A percentile compares a stretch with the other conserved stretches of the same genome.
Evolutionary conservation across 2,329 filamentous ascomycete species (phyloP).

Genomic region (Ascochyta koolunga): DNA sequence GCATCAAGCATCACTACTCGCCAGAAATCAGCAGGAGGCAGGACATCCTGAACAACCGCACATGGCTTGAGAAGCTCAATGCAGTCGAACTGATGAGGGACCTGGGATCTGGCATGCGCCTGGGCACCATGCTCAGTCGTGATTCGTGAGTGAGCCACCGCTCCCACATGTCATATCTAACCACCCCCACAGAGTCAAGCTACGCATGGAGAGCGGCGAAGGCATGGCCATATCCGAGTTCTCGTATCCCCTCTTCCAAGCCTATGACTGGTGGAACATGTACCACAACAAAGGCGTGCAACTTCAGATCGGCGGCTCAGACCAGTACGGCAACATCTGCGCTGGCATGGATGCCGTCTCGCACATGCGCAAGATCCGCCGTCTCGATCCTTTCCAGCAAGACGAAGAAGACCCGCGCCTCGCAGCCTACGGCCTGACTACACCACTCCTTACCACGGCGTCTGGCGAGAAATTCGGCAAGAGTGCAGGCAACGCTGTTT

Average conservation of each 20-base stretch:
- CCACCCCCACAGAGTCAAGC: constrained; percentile 67
- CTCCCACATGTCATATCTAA: constrained; percentile 18
- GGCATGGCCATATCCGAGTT: constrained; percentile 97
- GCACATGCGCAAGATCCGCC: constrained; percentile 62
- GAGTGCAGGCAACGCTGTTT: constrained; percentile 89
- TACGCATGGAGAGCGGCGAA: constrained; percentile 80
- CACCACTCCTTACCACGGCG: constrained; percentile 84
- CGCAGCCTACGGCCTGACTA: constrained; percentile 82
- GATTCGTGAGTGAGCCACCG: constrained; percentile 71
- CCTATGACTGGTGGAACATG: constrained; percentile 95
- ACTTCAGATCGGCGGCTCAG: constrained; percentile 91
- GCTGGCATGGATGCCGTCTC: constrained; percentile 87
- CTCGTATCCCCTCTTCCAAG: constrained; percentile 89
- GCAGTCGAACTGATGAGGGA: constrained; percentile 77
- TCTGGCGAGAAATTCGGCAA: constrained; percentile 93
- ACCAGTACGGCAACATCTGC: constrained; percentile 96
- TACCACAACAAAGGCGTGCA: constrained; percentile 72
- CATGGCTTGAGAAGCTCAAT: constrained; percentile 76
- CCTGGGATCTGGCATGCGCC: constrained; percentile 73
- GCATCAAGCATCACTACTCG: constrained; percentile 67
- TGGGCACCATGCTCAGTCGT: constrained; percentile 86
- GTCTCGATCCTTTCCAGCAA: constrained; percentile 15
- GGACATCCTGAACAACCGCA: constrained; percentile 78
- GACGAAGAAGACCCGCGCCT: constrained; percentile 45
- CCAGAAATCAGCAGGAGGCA: constrained; percentile 70